Evolutionary conservation across 2,329 filamentous ascomycete genomes (phyloP).

Genomic region (Fusarium buharicum): DNA sequence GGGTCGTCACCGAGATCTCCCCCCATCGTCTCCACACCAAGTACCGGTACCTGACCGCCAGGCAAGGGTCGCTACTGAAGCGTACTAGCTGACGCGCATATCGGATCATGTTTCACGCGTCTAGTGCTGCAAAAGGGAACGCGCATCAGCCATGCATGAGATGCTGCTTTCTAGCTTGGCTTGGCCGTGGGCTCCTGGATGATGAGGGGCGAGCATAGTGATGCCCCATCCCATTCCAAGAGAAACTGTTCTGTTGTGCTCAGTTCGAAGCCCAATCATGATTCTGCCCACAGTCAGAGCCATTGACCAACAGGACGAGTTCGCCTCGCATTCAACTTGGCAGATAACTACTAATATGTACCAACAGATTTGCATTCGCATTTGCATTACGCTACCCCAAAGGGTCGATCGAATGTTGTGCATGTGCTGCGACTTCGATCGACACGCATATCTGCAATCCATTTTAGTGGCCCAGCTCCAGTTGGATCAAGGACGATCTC

Average conservation of each 20-base stretch:
- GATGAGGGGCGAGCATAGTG: constrained; percentile 30
- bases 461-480: constrained; percentile 17
- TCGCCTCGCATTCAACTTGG: constrained; percentile 33
- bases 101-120: constrained; percentile 48
- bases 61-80: constrained; percentile 42
- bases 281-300: constrained; percentile 39
- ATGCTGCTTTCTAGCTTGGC: constrained; percentile 18
- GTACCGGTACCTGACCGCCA: constrained; percentile 43
- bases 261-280: constrained; percentile 40
- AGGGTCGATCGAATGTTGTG: constrained; percentile 38
- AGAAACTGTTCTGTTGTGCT: constrained; percentile 5
- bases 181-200: constrained; percentile 6
- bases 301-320: constrained; percentile 41
- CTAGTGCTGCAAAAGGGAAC: constrained; percentile 46
- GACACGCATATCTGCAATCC: constrained; percentile 30
- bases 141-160: constrained; percentile 45
- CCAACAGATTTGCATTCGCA: neutral
- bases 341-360: too few species aligned
- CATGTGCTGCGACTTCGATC: constrained; percentile 28
- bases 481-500: constrained; percentile 36
- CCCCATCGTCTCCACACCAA: constrained; percentile 38
- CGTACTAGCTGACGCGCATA: constrained; percentile 48
- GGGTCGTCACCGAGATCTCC: constrained; percentile 40
- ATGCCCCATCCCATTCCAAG: neutral
- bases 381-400: neutral